Percentiles rank a stretch among this genome's conserved stretches.
Conservation (phyloP, 2,329 filamentous ascomycete species). For the Ascochyta rabiei region DNA sequence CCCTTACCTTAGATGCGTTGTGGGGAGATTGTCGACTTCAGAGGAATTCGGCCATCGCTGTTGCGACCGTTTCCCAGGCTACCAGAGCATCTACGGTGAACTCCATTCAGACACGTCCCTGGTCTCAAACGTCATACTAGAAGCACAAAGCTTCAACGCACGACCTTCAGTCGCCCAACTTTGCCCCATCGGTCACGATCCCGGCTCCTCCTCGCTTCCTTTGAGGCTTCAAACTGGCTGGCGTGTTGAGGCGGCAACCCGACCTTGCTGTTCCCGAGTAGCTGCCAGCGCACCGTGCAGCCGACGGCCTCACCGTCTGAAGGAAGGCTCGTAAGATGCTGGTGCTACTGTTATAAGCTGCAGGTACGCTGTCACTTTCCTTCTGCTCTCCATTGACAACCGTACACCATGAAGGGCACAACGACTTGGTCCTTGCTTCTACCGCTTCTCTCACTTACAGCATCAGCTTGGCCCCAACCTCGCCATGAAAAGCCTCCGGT, state of each 20-base stretch:
- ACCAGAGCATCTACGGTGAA: constrained; percentile 22
- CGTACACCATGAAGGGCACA: constrained; percentile 23
- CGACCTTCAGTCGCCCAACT: constrained; percentile 27
- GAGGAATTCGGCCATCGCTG: constrained; percentile 5
- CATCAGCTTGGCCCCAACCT: constrained; percentile 35
- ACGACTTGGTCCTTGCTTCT: constrained; percentile 33
- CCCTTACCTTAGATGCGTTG: constrained; percentile 11
- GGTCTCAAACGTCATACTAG: constrained; percentile 35
- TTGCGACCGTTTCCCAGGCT: constrained; percentile 32
- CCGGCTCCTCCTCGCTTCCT: constrained; percentile 28
- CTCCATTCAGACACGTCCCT: constrained; percentile 20
- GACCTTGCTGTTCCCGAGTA: constrained; percentile 28
- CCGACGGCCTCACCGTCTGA: constrained; percentile 23
- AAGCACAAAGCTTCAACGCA: constrained; percentile 36
- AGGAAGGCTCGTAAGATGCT: constrained; percentile 20
- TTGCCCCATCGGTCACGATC: constrained; percentile 22
- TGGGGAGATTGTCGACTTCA: not conserved
- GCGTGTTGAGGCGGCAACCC: constrained; percentile 39
- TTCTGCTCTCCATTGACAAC: constrained; percentile 24
- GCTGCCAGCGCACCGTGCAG: constrained; percentile 48
- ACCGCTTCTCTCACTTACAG: constrained; percentile 30
- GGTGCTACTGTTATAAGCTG: constrained; percentile 33
- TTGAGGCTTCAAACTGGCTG: constrained; percentile 26
- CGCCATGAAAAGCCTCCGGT: constrained; percentile 38
- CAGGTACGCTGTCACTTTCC: constrained; percentile 28